Percentiles rank a stretch among this genome's conserved stretches.
These are phyloP conservation scores for Phytophthora cajani DNA, from an alignment of 352 stramenopile species.

Conservation along the genomic window DNA sequence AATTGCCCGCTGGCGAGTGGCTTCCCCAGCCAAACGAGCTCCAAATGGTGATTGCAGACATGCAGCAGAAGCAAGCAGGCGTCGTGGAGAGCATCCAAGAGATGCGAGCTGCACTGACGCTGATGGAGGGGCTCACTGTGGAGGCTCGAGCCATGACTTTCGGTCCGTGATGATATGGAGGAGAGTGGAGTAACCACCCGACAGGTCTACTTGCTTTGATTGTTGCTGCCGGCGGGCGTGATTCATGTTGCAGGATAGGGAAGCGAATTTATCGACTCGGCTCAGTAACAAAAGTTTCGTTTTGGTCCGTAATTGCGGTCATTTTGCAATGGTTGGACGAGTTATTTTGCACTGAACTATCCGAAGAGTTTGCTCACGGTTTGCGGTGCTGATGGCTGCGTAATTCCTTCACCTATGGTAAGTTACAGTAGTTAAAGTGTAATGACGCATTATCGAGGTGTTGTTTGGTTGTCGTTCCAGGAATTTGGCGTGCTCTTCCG, in stretches of 20 bases:
- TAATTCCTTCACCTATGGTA: background rate
- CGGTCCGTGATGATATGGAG: background rate
- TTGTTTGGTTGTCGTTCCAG: constrained; percentile 2
- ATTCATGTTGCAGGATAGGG: too few species aligned
- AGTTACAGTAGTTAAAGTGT: background rate
- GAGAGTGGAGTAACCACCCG: background rate
- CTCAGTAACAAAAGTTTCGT: too few species aligned
- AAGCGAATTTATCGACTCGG: too few species aligned
- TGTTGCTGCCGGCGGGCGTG: too few species aligned
- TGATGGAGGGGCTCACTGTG: background rate
- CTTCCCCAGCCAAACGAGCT: background rate
- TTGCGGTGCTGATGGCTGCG: too few species aligned
- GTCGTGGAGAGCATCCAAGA: background rate
- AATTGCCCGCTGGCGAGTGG: background rate
- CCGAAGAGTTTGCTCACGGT: too few species aligned
- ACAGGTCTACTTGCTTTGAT: background rate
- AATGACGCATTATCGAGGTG: background rate
- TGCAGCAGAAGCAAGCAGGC: constrained; percentile 1
- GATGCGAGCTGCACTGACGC: background rate
- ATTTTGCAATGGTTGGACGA: too few species aligned
- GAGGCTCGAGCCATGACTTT: constrained; percentile 4
- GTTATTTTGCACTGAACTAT: too few species aligned
- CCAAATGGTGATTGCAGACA: background rate
- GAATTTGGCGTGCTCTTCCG: background rate
- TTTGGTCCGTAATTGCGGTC: too few species aligned